These are phyloP conservation scores for Dipteronia sinensis DNA, from an alignment of 345 rosid genomes.

Conservation along the genomic window DNA sequence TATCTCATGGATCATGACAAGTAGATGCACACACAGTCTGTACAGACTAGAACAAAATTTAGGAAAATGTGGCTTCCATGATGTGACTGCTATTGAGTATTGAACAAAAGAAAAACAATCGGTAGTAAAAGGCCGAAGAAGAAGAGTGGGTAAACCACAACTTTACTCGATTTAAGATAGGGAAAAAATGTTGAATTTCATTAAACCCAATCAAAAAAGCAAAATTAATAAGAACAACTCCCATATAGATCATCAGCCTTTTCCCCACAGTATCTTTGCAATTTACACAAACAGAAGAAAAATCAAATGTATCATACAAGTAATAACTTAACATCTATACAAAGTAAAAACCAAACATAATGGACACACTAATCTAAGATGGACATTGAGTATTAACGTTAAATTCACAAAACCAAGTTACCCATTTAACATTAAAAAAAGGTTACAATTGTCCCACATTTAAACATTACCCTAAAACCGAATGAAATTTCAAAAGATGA, in stretches of 20 bases:
- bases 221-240: conserved; percentile 6
- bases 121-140: neutral
- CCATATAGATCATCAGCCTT: neutral
- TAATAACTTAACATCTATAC: neutral
- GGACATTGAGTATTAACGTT: neutral
- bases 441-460: neutral
- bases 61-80: conserved; percentile 23
- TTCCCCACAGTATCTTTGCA: neutral
- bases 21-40: conserved; percentile 49
- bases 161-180: neutral
- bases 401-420: neutral
- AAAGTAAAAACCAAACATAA: conserved; percentile 11
- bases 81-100: neutral
- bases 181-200: neutral
- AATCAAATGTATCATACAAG: neutral
- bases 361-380: neutral
- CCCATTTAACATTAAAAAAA: neutral
- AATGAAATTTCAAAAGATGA: conserved; percentile 25
- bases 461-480: neutral
- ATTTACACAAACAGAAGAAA: neutral
- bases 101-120: neutral
- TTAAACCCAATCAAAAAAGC: conserved; percentile 2
- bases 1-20: conserved; percentile 88
- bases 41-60: conserved; percentile 3
- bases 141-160: neutral